A percentile compares a stretch with the other conserved stretches of the same genome.
These are phyloP conservation scores for Clavariopsis aquatica DNA, from an alignment of 495 filamentous ascomycete genomes.

Conservation along the genomic window DNA sequence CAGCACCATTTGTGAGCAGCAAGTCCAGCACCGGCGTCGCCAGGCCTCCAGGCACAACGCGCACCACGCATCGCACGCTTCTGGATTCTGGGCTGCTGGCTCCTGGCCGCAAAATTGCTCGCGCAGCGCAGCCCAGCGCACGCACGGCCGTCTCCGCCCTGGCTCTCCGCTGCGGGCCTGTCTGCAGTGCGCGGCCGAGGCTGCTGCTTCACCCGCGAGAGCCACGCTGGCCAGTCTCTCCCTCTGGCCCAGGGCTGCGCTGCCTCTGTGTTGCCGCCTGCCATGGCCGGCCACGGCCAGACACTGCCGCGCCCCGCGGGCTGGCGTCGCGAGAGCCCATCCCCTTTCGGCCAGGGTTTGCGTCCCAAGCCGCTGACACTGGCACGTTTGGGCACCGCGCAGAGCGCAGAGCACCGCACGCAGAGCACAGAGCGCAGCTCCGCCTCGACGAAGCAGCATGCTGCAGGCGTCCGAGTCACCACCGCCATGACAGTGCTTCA, in stretches of 20 bases:
- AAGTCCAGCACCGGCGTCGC: slow-evolving; percentile 3
- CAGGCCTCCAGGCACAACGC: slow-evolving; percentile 19
- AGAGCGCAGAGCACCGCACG: no score
- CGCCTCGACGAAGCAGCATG: slow-evolving; percentile 15
- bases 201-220: slow-evolving; percentile 13
- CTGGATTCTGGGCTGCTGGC: no score
- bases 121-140: no score
- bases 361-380: slow-evolving; percentile 31
- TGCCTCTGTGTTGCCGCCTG: neutral
- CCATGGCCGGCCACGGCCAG: no score
- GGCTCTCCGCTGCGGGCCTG: slow-evolving; percentile 10
- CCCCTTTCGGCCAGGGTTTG: slow-evolving; percentile 23
- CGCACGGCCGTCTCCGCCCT: neutral
- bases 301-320: slow-evolving; percentile 25
- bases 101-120: neutral
- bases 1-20: neutral
- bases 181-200: slow-evolving; percentile 8
- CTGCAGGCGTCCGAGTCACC: slow-evolving; percentile 6
- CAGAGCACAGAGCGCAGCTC: slow-evolving; percentile 6
- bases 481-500: neutral
- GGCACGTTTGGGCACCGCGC: neutral
- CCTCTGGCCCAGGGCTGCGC: no score
- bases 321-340: slow-evolving; percentile 18
- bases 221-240: slow-evolving; percentile 31
- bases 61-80: no score